Evolutionary conservation across 1,284 basidiomycete genomes (phyloP).

Genomic region (Melanopsichium pennsylvanicum): DNA sequence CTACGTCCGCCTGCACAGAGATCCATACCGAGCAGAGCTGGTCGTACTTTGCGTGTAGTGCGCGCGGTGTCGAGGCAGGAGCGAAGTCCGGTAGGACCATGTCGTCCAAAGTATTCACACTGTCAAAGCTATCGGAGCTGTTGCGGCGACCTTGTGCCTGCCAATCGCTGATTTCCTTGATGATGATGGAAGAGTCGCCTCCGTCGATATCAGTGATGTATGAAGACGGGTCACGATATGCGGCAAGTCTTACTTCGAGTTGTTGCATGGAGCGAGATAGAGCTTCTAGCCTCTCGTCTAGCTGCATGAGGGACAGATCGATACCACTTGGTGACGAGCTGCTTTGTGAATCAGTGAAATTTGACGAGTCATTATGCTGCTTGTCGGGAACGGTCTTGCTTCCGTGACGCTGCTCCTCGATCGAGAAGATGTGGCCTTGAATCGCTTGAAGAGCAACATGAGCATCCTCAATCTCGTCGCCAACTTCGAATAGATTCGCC

Average conservation of each 20-base stretch:
- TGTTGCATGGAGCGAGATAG: conserved; percentile 67
- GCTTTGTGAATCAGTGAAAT: background rate
- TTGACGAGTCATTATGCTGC: background rate
- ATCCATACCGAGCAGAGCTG: conserved; percentile 75
- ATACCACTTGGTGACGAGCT: conserved; percentile 69
- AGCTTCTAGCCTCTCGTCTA: conserved; percentile 80
- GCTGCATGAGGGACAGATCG: conserved; percentile 78
- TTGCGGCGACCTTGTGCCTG: conserved; percentile 13
- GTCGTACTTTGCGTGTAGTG: conserved; percentile 28
- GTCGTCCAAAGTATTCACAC: conserved; percentile 41
- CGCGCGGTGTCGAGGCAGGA: conserved; percentile 16
- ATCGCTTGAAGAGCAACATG: conserved; percentile 32
- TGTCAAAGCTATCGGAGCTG: conserved; percentile 36
- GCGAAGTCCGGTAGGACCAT: conserved; percentile 32
- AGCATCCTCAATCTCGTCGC: conserved; percentile 37
- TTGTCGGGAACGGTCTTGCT: background rate
- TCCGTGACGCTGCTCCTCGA: conserved; percentile 51
- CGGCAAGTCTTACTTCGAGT: conserved; percentile 34
- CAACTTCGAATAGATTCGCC: conserved; percentile 22
- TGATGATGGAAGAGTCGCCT: conserved; percentile 36
- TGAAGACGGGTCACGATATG: no score
- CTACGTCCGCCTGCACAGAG: conserved; percentile 78
- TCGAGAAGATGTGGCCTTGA: conserved; percentile 45
- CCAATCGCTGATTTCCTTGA: conserved; percentile 27
- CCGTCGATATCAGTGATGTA: conserved; percentile 4